Conservation (phyloP, 2,329 filamentous ascomycete genomes). For the Botrytis elliptica region DNA sequence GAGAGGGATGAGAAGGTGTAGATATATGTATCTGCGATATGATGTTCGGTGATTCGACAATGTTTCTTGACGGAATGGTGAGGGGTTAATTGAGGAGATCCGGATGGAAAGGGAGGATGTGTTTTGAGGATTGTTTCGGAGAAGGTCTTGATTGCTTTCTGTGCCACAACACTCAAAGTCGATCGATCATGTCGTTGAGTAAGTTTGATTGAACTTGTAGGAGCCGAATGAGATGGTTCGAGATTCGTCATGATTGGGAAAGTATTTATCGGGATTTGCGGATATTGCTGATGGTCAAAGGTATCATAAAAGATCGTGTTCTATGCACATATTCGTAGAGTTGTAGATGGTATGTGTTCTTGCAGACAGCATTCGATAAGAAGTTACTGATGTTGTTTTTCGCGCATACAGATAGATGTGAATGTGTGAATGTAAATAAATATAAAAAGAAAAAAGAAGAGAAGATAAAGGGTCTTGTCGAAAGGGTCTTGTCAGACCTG, state of each 20-base stretch:
- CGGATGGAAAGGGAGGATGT: neutral
- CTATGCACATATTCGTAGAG: neutral
- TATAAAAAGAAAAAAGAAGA: neutral
- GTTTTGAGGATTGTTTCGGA: constrained; percentile 6
- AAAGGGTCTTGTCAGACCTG: neutral
- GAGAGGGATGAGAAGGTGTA: neutral
- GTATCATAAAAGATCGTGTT: neutral
- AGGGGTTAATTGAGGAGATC: neutral
- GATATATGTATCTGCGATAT: constrained; percentile 2
- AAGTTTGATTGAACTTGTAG: constrained; percentile 7
- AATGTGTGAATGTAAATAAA: neutral
- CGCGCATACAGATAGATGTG: neutral
- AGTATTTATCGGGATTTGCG: neutral
- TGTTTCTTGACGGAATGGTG: neutral
- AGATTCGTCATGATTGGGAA: neutral
- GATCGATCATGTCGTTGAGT: constrained; percentile 13
- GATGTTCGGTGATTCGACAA: constrained; percentile 5
- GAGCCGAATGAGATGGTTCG: neutral
- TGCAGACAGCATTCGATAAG: too few species aligned
- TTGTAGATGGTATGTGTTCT: neutral
- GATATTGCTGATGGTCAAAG: neutral
- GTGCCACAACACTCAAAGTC: neutral
- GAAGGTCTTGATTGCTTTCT: constrained; percentile 4
- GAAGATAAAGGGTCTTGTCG: neutral
- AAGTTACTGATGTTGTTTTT: too few species aligned